Percentiles rank a stretch among this genome's conserved stretches.
These are phyloP conservation scores for Tolypocladium sp. DNA, from an alignment of 2,329 filamentous ascomycete genomes.

Conservation along the genomic window DNA sequence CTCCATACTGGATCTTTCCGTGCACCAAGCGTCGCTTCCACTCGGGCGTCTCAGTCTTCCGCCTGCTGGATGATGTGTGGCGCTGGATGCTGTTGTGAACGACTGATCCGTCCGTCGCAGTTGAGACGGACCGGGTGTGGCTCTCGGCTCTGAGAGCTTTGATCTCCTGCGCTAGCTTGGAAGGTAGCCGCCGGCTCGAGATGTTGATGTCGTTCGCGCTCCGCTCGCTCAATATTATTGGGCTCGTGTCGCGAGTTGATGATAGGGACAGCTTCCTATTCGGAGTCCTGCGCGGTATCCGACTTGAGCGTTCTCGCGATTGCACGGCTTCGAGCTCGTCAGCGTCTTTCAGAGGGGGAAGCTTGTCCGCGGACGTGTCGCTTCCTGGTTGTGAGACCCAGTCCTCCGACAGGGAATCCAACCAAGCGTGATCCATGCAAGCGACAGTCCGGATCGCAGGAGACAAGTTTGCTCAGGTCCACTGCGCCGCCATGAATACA, in stretches of 20 bases:
- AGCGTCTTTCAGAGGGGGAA: constrained; percentile 27
- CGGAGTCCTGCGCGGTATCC: constrained; percentile 34
- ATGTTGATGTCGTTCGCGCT: constrained; percentile 55
- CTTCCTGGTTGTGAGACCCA: constrained; percentile 59
- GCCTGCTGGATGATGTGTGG: constrained; percentile 51
- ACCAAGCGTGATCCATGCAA: constrained; percentile 61
- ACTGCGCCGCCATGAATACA: background rate
- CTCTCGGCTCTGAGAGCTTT: constrained; percentile 17
- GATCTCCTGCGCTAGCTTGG: constrained; percentile 36
- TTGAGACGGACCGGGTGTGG: constrained; percentile 35
- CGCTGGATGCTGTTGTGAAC: constrained; percentile 65
- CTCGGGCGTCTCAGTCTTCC: constrained; percentile 62
- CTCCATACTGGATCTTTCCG: constrained; percentile 69
- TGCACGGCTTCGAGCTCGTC: constrained; percentile 20
- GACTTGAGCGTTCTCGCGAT: constrained; percentile 25
- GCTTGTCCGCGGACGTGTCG: constrained; percentile 33
- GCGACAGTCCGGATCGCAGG: background rate
- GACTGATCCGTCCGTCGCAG: constrained; percentile 44
- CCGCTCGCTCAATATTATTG: constrained; percentile 48
- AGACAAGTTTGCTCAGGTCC: background rate
- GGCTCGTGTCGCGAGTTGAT: constrained; percentile 25
- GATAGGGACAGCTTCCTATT: constrained; percentile 14
- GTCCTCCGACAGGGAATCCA: constrained; percentile 76
- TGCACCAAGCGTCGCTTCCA: constrained; percentile 78
- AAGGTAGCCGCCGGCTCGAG: constrained; percentile 31